Base-by-base conservation (phyloP, 2,329 filamentous ascomycete species). In the Penicillium corylophilum region DNA sequence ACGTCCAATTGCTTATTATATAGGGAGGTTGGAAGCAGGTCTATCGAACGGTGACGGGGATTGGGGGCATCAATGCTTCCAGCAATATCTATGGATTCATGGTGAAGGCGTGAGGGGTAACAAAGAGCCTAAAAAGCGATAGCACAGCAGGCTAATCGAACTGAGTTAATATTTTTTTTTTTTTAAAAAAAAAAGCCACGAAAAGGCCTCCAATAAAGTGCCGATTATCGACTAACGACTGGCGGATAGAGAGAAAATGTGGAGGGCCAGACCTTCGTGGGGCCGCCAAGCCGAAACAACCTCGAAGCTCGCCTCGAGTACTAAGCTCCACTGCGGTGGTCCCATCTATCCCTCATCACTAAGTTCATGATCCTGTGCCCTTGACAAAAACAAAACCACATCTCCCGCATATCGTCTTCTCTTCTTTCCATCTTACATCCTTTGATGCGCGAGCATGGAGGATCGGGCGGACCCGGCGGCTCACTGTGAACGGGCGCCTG, bases 41-140 rank as follows among this genome's bases (percentile, higher is more conserved):
- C 5, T 58, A 58, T 48, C 53, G 53, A 3, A 58, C 53, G 5
- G 44, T 58, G 8, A 51, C 46, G 29, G 55, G 55, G 5, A 36
- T 46, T 13, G 53, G 56, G 6, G 56, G 56, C 9, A 58, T 58
- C 7, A 35, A 35, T 35, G 31, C 31, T 8, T 35, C 31, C 9
- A 16, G 7, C 15, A 18, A 18, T 35, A 35, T 35, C 3, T 35
- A 23, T 18, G 31, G 31, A 16, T 35, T 18, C 9, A n/a, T 35
- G 31, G 31, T 35, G 31, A 35, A 18, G n/a, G 16, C 33, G 9
- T 36, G 16, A 36, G 16, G 15, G 16, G 18, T 38, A 38, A 13
- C 18, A 13, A 5, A 38, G 10, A 38, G 4, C 16, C 35, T 16
- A 20, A 38, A 20, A 20, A 38, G 16, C 13, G 9, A 16, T 35